phyloP scores from a whole-genome alignment of 495 filamentous ascomycete genomes.

The Xylaria nigripes region DNA sequence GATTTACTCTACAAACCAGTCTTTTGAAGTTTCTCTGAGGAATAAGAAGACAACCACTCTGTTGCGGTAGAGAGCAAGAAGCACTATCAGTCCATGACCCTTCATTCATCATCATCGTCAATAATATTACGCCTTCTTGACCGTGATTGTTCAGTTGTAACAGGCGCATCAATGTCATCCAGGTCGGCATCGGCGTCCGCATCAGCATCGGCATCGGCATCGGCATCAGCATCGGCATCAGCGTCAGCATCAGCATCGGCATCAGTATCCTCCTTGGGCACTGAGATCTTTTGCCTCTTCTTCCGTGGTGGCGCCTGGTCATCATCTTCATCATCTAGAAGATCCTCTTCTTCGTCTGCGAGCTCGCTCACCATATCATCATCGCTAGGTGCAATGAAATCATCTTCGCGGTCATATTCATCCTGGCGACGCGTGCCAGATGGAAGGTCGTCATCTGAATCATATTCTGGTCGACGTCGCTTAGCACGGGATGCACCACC shows the following conservation, averaged over 20 bases:
- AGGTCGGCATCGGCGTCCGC: constrained; percentile 24
- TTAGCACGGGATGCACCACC: constrained; percentile 34
- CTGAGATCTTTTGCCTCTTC: constrained; percentile 43
- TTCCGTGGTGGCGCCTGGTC: constrained; percentile 30
- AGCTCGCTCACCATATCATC: constrained; percentile 52
- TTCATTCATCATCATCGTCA: constrained; percentile 41
- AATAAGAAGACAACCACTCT: not conserved
- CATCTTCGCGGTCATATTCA: constrained; percentile 77
- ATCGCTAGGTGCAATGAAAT: constrained; percentile 68
- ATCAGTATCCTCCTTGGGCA: constrained; percentile 34
- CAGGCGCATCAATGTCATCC: constrained; percentile 37
- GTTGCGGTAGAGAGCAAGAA: not conserved
- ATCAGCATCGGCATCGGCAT: constrained; percentile 32
- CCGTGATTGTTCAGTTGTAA: constrained; percentile 23
- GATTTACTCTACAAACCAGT: constrained; percentile 4
- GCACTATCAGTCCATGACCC: not conserved
- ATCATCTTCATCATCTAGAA: constrained; percentile 40
- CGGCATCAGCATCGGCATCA: constrained; percentile 33
- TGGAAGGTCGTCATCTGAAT: constrained; percentile 58
- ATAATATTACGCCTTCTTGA: constrained; percentile 37
- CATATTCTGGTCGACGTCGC: constrained; percentile 43
- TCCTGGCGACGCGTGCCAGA: constrained; percentile 59
- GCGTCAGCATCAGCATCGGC: constrained; percentile 35
- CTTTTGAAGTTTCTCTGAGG: not conserved
- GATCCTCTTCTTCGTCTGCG: constrained; percentile 50